Percentiles rank a stretch among this genome's conserved stretches.
These are phyloP conservation scores for Phialophora macrospora DNA, from an alignment of 2,329 filamentous ascomycete genomes.

Conservation along the genomic window DNA sequence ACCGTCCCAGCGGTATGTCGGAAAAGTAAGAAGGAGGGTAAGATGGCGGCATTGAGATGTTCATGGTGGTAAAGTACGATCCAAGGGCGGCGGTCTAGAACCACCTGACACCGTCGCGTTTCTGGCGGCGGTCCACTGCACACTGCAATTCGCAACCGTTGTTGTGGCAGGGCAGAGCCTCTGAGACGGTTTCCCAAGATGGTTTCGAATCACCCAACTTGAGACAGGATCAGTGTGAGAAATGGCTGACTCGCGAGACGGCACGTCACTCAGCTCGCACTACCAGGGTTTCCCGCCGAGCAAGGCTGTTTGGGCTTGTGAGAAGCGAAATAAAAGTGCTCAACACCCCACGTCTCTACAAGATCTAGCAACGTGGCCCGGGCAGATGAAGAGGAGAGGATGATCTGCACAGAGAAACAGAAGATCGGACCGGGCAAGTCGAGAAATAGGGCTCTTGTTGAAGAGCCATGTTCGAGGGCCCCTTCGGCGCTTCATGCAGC, in stretches of 20 bases:
- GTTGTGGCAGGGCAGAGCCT: conserved; percentile 25
- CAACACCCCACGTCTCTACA: conserved; percentile 10
- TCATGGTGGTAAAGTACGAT: conserved; percentile 31
- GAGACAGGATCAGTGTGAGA: conserved; percentile 34
- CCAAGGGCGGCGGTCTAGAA: conserved; percentile 15
- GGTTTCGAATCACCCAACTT: conserved; percentile 31
- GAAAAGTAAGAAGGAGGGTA: conserved; percentile 29
- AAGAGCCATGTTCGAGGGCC: background rate
- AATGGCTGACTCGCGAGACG: conserved; percentile 20
- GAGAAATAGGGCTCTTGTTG: conserved; percentile 16
- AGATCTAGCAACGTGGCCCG: conserved; percentile 4
- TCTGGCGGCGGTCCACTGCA: conserved; percentile 15
- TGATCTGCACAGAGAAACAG: conserved; percentile 28
- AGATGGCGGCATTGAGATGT: conserved; percentile 20
- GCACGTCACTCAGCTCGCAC: conserved; percentile 24
- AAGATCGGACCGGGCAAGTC: conserved; percentile 20
- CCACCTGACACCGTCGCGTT: conserved; percentile 15
- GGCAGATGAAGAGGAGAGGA: conserved; percentile 19
- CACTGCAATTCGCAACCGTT: conserved; percentile 20
- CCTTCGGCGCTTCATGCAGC: conserved; percentile 23
- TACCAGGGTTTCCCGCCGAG: conserved; percentile 25
- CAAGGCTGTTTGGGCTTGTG: conserved; percentile 21
- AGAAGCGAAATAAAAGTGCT: conserved; percentile 19
- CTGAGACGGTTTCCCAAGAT: conserved; percentile 21
- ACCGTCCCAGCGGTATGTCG: conserved; percentile 38